A percentile compares a stretch with the other conserved stretches of the same genome.
These are phyloP conservation scores for Hericium alpestre DNA, from an alignment of 768 basidiomycete species.

Conservation along the genomic window DNA sequence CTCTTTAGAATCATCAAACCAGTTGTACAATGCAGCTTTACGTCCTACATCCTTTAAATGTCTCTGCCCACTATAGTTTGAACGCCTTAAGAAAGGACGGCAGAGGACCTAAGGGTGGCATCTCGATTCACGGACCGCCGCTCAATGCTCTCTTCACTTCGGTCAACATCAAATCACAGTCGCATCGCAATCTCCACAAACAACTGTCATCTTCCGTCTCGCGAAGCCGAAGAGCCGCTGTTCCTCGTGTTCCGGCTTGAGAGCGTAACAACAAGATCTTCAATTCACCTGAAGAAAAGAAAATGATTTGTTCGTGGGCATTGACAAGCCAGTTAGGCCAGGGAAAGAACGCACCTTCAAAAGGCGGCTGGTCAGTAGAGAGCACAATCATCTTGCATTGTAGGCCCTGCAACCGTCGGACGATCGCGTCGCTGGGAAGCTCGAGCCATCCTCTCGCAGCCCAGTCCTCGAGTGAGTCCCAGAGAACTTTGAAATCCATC, in stretches of 20 bases:
- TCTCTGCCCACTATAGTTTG: too few relatives aligned
- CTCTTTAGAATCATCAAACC: too few relatives aligned
- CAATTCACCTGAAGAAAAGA: conserved; percentile 41
- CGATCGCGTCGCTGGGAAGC: conserved; percentile 39
- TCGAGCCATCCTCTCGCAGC: conserved; percentile 61
- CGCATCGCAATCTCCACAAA: conserved; percentile 59
- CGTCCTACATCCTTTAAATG: too few relatives aligned
- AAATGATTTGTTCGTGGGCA: background rate
- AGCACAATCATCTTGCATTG: conserved; percentile 38
- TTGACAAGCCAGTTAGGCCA: background rate
- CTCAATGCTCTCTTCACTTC: conserved; percentile 34
- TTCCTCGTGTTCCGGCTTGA: conserved; percentile 9
- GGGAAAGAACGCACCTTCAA: conserved; percentile 36
- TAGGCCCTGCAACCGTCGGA: conserved; percentile 43
- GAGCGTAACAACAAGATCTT: conserved; percentile 40
- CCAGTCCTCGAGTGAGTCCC: conserved; percentile 40
- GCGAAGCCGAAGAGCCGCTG: conserved; percentile 43
- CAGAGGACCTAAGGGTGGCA: too few relatives aligned
- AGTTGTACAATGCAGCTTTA: too few relatives aligned
- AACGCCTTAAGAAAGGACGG: too few relatives aligned
- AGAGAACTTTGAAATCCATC: conserved; percentile 43
- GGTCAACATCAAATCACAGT: conserved; percentile 30
- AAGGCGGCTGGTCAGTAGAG: conserved; percentile 44
- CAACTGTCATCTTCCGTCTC: conserved; percentile 55
- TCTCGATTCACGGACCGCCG: background rate